Evolutionary conservation across 2,329 filamentous ascomycete species (phyloP).

Genomic region (Fusarium sp.): DNA sequence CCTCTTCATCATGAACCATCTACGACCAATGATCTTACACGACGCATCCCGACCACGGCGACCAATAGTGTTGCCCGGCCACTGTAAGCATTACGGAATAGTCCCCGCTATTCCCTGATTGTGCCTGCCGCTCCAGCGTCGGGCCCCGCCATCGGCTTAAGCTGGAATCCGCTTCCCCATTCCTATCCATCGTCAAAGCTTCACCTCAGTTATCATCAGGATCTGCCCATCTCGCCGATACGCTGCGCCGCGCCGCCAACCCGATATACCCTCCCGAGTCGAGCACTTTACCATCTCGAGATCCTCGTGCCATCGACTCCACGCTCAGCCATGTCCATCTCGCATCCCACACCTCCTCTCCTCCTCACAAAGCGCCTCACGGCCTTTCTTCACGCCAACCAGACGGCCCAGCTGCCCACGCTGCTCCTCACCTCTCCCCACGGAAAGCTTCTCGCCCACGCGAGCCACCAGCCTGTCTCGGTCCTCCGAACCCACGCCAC

Average conservation of each 20-base stretch:
- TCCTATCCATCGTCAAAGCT: conserved; percentile 23
- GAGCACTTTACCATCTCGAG: background rate
- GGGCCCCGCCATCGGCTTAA: conserved; percentile 27
- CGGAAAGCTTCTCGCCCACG: conserved; percentile 73
- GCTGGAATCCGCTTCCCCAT: conserved; percentile 35
- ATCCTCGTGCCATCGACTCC: background rate
- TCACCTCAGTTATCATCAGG: conserved; percentile 12
- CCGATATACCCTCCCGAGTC: background rate
- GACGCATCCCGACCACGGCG: conserved; percentile 8
- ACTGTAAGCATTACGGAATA: conserved; percentile 2
- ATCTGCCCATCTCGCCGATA: background rate
- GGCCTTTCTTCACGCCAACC: conserved; percentile 69
- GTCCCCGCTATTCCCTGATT: background rate
- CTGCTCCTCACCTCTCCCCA: conserved; percentile 70
- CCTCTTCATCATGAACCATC: background rate
- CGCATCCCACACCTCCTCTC: conserved; percentile 63
- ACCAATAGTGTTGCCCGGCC: conserved; percentile 19
- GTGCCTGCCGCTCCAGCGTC: background rate
- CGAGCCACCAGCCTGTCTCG: conserved; percentile 66
- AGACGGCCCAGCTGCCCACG: conserved; percentile 68
- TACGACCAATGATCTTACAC: conserved; percentile 46
- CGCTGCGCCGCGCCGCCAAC: background rate
- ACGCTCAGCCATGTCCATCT: conserved; percentile 48
- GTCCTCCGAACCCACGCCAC: conserved; percentile 72
- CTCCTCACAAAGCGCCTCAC: conserved; percentile 76